Conservation (phyloP, 768 basidiomycete species). For the Xerocomus spinulosus region DNA sequence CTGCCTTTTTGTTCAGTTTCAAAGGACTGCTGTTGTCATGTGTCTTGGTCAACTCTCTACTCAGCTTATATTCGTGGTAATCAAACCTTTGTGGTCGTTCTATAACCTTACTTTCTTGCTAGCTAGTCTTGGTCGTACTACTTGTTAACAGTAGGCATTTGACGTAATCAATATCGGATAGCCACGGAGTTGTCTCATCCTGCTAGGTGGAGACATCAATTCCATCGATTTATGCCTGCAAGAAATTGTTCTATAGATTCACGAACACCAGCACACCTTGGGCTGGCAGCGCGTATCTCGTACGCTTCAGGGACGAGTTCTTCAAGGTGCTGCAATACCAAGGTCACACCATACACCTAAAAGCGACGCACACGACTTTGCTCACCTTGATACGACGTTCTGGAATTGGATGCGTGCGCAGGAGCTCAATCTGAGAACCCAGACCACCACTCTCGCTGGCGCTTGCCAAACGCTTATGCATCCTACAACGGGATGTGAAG, state of each 20-base stretch:
- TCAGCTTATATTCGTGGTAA: conserved; percentile 4
- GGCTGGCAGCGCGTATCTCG: conserved; percentile 48
- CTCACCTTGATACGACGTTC: conserved; percentile 67
- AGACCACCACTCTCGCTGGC: conserved; percentile 42
- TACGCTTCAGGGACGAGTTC: conserved; percentile 56
- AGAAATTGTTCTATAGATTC: conserved; percentile 28
- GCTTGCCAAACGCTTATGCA: conserved; percentile 65
- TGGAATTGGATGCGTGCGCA: conserved; percentile 79
- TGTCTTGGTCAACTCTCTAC: conserved; percentile 5
- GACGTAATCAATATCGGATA: too few species aligned
- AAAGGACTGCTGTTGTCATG: conserved; percentile 3
- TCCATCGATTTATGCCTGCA: conserved; percentile 13
- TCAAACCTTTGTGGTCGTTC: not conserved
- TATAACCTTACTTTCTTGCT: not conserved
- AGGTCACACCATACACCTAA: not conserved
- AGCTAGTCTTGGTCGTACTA: not conserved
- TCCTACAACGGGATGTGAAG: conserved; percentile 36
- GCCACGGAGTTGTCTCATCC: not conserved
- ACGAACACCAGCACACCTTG: conserved; percentile 46
- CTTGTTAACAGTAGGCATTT: too few species aligned
- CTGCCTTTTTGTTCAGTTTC: not conserved
- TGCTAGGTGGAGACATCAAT: not conserved
- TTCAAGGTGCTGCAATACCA: conserved; percentile 41
- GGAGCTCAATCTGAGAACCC: conserved; percentile 47
- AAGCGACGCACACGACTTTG: not conserved